These are phyloP conservation scores for Kappamyces sp. DNA, from an alignment of 192 early-diverging fungal species.

Conservation along the genomic window DNA sequence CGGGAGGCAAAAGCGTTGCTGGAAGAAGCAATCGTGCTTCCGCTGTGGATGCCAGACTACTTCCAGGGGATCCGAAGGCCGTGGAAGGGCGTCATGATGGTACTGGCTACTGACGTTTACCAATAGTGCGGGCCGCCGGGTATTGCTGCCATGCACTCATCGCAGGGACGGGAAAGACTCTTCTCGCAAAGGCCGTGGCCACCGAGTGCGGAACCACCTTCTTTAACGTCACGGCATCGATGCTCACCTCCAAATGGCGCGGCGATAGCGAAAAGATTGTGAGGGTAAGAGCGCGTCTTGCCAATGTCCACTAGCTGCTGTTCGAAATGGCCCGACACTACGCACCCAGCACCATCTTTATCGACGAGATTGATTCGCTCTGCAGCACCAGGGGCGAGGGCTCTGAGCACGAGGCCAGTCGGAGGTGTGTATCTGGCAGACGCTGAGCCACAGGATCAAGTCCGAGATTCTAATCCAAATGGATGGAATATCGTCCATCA, in stretches of 20 bases:
- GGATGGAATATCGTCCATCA: conserved; percentile 49
- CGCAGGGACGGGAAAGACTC: conserved; percentile 53
- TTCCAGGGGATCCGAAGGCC: conserved; percentile 54
- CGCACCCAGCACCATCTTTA: conserved; percentile 60
- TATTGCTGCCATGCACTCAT: too few relatives aligned
- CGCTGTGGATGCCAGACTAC: conserved; percentile 63
- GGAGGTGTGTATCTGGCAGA: conserved; percentile 22
- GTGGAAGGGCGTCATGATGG: conserved; percentile 64
- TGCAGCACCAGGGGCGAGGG: conserved; percentile 46
- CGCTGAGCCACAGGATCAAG: conserved; percentile 38
- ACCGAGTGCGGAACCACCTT: conserved; percentile 64
- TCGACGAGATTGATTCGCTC: conserved; percentile 60
- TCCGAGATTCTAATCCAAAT: conserved; percentile 63
- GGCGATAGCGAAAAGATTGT: conserved; percentile 62
- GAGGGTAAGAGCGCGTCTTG: conserved; percentile 23
- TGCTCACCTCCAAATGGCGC: conserved; percentile 58
- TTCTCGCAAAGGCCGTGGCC: conserved; percentile 59
- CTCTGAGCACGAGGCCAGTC: conserved; percentile 46
- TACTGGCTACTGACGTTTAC: too few relatives aligned
- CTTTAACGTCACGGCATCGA: conserved; percentile 57
- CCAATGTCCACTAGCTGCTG: conserved; percentile 31
- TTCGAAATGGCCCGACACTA: conserved; percentile 59
- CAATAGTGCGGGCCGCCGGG: conserved; percentile 38
- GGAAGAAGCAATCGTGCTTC: conserved; percentile 60
- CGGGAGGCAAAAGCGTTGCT: conserved; percentile 52